These are phyloP conservation scores for Cyberlindnera samutprakarnensis DNA, from an alignment of 805 yeast genomes.

Conservation along the genomic window DNA sequence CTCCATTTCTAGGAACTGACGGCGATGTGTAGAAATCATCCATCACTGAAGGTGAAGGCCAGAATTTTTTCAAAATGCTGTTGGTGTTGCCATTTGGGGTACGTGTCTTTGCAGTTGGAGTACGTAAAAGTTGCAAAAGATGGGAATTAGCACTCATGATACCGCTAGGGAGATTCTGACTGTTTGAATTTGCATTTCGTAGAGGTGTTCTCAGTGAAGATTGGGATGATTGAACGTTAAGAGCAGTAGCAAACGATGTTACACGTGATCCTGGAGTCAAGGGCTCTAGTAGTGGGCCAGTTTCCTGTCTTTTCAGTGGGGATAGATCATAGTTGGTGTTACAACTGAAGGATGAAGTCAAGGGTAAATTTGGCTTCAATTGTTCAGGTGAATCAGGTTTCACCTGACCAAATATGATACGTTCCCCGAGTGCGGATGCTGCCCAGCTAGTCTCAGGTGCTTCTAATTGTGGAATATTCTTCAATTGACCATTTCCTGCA, in stretches of 20 bases:
- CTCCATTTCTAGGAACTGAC: slow-evolving; percentile 21
- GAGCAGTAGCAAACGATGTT: slow-evolving; percentile 9
- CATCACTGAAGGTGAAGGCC: slow-evolving; percentile 61
- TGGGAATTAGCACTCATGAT: neutral
- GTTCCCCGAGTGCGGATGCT: slow-evolving; percentile 34
- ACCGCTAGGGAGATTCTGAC: neutral
- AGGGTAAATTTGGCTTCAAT: slow-evolving; percentile 13
- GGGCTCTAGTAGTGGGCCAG: slow-evolving; percentile 63
- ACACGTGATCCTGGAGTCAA: slow-evolving; percentile 42
- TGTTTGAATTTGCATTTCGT: neutral
- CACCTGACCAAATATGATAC: slow-evolving; percentile 24
- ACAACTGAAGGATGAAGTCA: slow-evolving; percentile 61
- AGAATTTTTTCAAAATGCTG: slow-evolving; percentile 41
- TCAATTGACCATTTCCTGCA: slow-evolving; percentile 13
- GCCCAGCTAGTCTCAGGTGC: slow-evolving; percentile 35
- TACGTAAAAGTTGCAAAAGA: slow-evolving; percentile 13
- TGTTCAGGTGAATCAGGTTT: slow-evolving; percentile 9
- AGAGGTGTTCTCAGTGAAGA: slow-evolving; percentile 2
- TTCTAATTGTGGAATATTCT: slow-evolving; percentile 27
- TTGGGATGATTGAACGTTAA: slow-evolving; percentile 5
- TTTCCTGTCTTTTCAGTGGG: slow-evolving; percentile 48
- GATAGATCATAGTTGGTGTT: slow-evolving; percentile 57
- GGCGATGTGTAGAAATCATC: slow-evolving; percentile 63
- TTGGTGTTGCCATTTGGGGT: slow-evolving; percentile 23
- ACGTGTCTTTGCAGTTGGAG: slow-evolving; percentile 24